Evolutionary conservation across 805 yeast species (phyloP), one percentile per base, ranked within the genome.

Genomic region (Nakazawaea wyomingensis): DNA sequence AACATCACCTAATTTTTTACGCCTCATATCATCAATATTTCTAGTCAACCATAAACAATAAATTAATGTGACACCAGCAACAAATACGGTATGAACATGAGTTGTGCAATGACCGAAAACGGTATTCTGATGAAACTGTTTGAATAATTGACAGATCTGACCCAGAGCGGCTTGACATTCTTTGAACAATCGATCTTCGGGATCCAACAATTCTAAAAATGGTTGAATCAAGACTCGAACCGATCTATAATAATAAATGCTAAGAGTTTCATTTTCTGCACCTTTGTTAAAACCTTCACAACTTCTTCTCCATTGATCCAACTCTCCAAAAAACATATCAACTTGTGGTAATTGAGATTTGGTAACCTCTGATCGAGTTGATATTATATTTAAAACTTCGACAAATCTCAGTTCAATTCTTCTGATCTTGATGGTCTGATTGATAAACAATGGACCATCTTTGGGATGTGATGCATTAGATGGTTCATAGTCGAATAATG

Each of bases 111-210:
- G 83, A 3, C 85, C 85, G 42, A 66, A 65, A 2, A 74, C 76
- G 0, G 84, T 77, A 50, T 72, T 76, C 52, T 78, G 80, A 57
- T 78, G 83, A 55, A 77, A 79, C 11, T 74, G 78, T 49, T 79
- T 77, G 55, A 78, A 76, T 20, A 79, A 63, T 50, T 76, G 83
- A 53, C 85, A 79, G 31, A 80, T 75, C 54, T 78, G 82, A 21
- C 85, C 86, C 1, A 85, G 84, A 19, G 84, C 85, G 2, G 82
- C 81, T 54, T 80, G 85, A 56, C 86, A 80, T 56, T 80, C 84
- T 41, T 72, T 66, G 55, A 80, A 79, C 24, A 80, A 59, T 37
- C 74, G 65, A 54, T 78, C 80, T 52, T 73, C 76, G 4, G 85
- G 85, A 45, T 76, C 77, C 51, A 80, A 58, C 5, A 78, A 58